Conservation (phyloP, 129 eudicot species). For the Ambrosia trifida region DNA sequence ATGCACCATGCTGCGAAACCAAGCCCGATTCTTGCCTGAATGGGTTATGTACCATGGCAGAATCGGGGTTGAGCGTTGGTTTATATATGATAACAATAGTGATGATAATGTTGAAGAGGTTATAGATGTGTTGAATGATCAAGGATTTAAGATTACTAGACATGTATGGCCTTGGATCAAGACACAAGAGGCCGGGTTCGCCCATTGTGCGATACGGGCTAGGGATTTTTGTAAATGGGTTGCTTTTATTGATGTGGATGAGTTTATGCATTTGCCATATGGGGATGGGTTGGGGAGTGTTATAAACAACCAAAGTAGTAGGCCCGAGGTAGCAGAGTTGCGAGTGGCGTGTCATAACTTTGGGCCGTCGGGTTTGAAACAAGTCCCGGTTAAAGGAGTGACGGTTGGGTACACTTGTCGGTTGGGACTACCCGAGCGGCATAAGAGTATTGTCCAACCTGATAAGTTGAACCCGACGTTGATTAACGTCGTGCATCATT, state of each 20-base stretch:
- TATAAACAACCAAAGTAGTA: slow-evolving; percentile 27
- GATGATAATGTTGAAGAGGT: slow-evolving; percentile 47
- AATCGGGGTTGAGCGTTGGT: slow-evolving; percentile 70
- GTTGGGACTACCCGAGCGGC: slow-evolving; percentile 58
- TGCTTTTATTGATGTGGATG: slow-evolving; percentile 78
- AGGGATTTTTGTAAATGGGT: slow-evolving; percentile 72
- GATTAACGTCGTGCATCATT: slow-evolving; percentile 84
- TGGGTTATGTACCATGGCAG: slow-evolving; percentile 69
- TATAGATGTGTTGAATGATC: slow-evolving; percentile 34
- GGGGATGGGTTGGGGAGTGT: slow-evolving; percentile 36
- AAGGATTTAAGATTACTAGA: slow-evolving; percentile 42
- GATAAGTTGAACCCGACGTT: slow-evolving; percentile 56
- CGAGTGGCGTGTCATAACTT: slow-evolving; percentile 59
- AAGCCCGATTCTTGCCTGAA: slow-evolving; percentile 62
- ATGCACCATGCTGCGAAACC: slow-evolving; percentile 83
- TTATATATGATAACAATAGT: slow-evolving; percentile 78
- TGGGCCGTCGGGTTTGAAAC: slow-evolving; percentile 72
- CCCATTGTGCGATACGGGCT: slow-evolving; percentile 74
- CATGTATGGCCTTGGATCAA: slow-evolving; percentile 89
- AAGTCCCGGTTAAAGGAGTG: slow-evolving; percentile 53
- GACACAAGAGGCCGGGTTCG: slow-evolving; percentile 86
- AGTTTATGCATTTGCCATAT: slow-evolving; percentile 53
- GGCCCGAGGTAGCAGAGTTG: slow-evolving; percentile 47
- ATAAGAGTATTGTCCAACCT: slow-evolving; percentile 73
- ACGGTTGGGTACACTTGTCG: slow-evolving; percentile 74